phyloP scores from a whole-genome alignment of 2,329 filamentous ascomycete genomes.

The Paecilomyces variotii region DNA sequence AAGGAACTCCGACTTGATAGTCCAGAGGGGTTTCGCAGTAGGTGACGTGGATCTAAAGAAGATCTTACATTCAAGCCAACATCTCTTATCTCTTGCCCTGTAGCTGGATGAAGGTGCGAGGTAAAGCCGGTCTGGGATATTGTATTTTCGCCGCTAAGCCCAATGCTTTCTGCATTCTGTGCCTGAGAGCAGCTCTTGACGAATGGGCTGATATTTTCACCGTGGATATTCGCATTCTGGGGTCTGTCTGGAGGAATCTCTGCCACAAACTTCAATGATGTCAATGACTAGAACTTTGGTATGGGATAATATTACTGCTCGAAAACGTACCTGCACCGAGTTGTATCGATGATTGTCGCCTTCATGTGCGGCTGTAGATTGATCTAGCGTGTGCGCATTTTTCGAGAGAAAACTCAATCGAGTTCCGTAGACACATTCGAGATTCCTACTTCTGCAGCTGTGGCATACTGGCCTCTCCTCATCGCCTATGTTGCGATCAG shows the following conservation, averaged over 20 bases:
- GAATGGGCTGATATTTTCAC: not conserved
- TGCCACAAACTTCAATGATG: not conserved
- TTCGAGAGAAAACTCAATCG: slow-evolving; percentile 43
- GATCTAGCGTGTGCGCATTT: slow-evolving; percentile 37
- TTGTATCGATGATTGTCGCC: not conserved
- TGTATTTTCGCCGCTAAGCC: not conserved
- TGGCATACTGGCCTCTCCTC: slow-evolving; percentile 44
- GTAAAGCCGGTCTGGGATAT: not conserved
- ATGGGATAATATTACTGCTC: not conserved
- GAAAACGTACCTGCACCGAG: not conserved
- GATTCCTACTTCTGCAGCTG: slow-evolving; percentile 40
- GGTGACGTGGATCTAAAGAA: not conserved
- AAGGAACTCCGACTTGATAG: not conserved
- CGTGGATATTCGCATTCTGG: not conserved
- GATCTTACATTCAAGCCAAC: not conserved
- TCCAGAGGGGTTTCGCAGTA: too few species aligned
- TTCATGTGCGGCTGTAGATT: slow-evolving; percentile 5
- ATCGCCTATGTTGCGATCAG: slow-evolving; percentile 32
- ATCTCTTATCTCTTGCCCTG: not conserved
- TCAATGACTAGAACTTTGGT: not conserved
- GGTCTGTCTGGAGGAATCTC: not conserved
- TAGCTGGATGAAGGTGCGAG: not conserved
- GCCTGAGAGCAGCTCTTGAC: not conserved
- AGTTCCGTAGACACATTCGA: slow-evolving; percentile 43
- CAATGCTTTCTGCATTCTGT: not conserved